Evolutionary conservation across 2,329 filamentous ascomycete species (phyloP), one percentile per base, ranked within the genome.

Genomic region (Eutypella sp.): DNA sequence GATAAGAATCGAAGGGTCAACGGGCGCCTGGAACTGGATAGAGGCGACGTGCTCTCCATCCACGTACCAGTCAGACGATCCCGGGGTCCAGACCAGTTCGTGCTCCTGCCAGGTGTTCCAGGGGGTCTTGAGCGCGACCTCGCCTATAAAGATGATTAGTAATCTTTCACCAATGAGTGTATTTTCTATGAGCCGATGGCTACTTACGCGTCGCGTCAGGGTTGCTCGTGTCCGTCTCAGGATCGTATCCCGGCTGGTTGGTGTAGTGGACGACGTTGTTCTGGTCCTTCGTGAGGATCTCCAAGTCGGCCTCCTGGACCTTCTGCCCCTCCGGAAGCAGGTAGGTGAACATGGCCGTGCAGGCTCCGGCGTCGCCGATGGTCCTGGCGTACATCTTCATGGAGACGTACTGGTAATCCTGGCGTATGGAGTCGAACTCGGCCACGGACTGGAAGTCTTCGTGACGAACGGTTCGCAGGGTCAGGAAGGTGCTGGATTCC

Each of bases 341-440:
- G 59, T 76, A 79, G 8, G 74, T 77, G 60, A 79, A 79, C 54
- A 78, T 64, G 49, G 73, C 74, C 5, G 73, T 73, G 48, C 74
- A 66, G 31, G 74, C 76, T 10, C 75, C 76, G 0, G 67, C 56
- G 9, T 58, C 61, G 13, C 76, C 75, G 4, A 63, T 57, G 7
- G 74, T 75, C 41, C 75, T 71, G 9, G 74, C 71, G 13, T 71
- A 66, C 70, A 78, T 74, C 22, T 75, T 71, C 40, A 78, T 58
- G 2, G 70, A 72, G 18, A 70, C 41, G 49, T 60, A 68, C 23
- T 65, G 59, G 53, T 65, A 70, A 10, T 53, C 59, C 5, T 50
- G 45, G 1, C 60, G 59, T 16, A 56, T 44, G 5, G 70, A 68
- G 49, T 73, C 68, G 34, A 78, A 68, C 57, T 77, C 73, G 20